phyloP scores from a whole-genome alignment of 176 grass and related monocot genomes.

The Triticum urartu region DNA sequence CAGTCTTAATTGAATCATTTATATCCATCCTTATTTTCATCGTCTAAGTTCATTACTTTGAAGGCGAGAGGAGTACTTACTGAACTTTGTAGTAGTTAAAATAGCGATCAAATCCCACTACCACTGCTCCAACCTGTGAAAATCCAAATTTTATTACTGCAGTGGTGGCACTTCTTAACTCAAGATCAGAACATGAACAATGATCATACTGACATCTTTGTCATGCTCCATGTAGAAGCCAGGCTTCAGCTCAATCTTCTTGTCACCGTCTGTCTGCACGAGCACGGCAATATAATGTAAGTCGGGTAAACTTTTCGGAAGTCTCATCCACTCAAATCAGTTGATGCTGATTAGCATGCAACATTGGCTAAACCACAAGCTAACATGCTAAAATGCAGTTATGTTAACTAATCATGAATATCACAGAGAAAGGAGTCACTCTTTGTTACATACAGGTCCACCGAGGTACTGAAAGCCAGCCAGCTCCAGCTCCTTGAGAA shows the following conservation, averaged over 20 bases:
- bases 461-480: constrained; percentile 87
- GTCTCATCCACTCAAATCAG: neutral
- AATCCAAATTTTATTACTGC: constrained; percentile 18
- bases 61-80: constrained; percentile 49
- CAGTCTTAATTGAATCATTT: neutral
- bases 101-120: constrained; percentile 96
- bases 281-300: neutral
- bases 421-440: neutral
- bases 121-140: constrained; percentile 92
- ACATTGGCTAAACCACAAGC: neutral
- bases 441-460: constrained; percentile 62
- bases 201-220: constrained; percentile 61
- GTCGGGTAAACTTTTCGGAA: neutral
- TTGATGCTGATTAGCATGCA: neutral
- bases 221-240: constrained; percentile 98
- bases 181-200: neutral
- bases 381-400: neutral
- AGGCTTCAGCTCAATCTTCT: constrained; percentile 95
- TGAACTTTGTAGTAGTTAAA: constrained; percentile 99
- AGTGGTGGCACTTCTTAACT: neutral
- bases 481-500: constrained; percentile 86
- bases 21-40: neutral
- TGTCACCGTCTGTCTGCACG: constrained; percentile 70
- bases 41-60: neutral
- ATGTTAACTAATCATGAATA: neutral